Base-by-base conservation (phyloP, 2,329 filamentous ascomycete genomes). In the Fusarium zealandicum region DNA sequence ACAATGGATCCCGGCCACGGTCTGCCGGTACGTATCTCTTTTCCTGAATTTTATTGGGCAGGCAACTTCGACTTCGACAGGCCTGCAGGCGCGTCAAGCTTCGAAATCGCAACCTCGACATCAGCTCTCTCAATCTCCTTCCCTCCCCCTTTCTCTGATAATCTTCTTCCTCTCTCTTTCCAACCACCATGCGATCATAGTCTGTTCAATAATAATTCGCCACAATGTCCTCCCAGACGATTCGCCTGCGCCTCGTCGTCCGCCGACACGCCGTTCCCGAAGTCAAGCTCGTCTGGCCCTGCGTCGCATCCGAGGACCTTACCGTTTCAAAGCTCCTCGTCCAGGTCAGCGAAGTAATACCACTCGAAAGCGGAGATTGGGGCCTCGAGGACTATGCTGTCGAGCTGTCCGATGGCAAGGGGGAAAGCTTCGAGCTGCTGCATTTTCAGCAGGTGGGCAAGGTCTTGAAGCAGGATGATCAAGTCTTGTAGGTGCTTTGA, bases 371-470 rank as follows among this genome's bases (percentile, higher is more conserved):
- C 51, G 81, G 81, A 33, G 80, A 92, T 54, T 96, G 92, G 91
- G 92, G 91, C 0, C 76, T 96, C 4, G 93, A 97, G 68, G 91
- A 97, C 70, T 98, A 98, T 72, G 84, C 84, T 8, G 90, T 96
- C 25, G 90, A 96, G 73, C 80, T 96, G 4, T 73, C 73, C 16
- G 79, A 82, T 49, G 66, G 69, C 22, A 74, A 77, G 31, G 82
- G 81, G n/a, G 77, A 74, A 14, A 86, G 83, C 38, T 97, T 90
- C 63, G 93, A 98, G 74, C 95, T 91, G 66, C 75, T 97, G 51
- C 93, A 97, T 75, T 98, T 91, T 67, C 88, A 91, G 70, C 80
- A 83, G 16, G 82, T 96, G 6, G 78, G 80, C 12, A 81, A 82
- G 37, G 78, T 95, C 9, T 77, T 96, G 52, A 89, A 90, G 63